A percentile compares a stretch with the other conserved stretches of the same genome.
phyloP scores from a whole-genome alignment of 2,329 filamentous ascomycete genomes.

The Septoria linicola region DNA sequence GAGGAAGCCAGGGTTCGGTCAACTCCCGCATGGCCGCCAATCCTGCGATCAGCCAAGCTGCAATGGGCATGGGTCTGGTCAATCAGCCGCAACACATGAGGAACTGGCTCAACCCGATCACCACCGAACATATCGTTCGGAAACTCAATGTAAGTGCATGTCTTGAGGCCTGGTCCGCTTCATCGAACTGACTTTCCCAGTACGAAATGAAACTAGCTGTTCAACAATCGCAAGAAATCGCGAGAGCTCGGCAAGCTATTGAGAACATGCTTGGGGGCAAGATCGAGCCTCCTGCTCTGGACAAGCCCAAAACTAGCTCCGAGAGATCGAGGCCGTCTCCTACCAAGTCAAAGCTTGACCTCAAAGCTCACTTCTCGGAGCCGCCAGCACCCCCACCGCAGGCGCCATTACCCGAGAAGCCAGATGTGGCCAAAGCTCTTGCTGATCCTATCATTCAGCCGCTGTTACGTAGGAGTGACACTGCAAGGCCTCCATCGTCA shows the following conservation, averaged over 20 bases:
- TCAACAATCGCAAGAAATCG: slow-evolving; percentile 81
- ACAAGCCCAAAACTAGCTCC: slow-evolving; percentile 51
- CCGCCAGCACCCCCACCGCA: slow-evolving; percentile 91
- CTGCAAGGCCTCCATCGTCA: slow-evolving; percentile 63
- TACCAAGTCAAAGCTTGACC: slow-evolving; percentile 66
- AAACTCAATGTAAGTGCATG: slow-evolving; percentile 67
- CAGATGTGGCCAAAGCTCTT: slow-evolving; percentile 61
- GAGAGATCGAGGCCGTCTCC: slow-evolving; percentile 47
- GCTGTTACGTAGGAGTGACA: slow-evolving; percentile 71
- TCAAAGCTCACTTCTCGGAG: slow-evolving; percentile 83
- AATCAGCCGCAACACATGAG: slow-evolving; percentile 73
- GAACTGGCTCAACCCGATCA: slow-evolving; percentile 84
- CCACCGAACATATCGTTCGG: slow-evolving; percentile 92
- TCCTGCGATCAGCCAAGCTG: slow-evolving; percentile 50
- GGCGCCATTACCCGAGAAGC: slow-evolving; percentile 90
- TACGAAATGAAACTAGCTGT: slow-evolving; percentile 86
- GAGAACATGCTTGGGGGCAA: slow-evolving; percentile 74
- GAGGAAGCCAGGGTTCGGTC: slow-evolving; percentile 51
- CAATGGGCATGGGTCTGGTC: slow-evolving; percentile 57
- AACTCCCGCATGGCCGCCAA: slow-evolving; percentile 62
- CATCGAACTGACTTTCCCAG: slow-evolving; percentile 49
- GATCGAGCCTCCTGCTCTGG: slow-evolving; percentile 37
- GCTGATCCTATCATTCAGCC: slow-evolving; percentile 52
- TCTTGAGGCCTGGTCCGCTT: not conserved
- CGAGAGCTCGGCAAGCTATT: slow-evolving; percentile 78